Percentiles rank a stretch among this genome's conserved stretches.
Evolutionary conservation across 208 protist species (phyloP).

Genomic region (Wallacemonas collosoma): DNA sequence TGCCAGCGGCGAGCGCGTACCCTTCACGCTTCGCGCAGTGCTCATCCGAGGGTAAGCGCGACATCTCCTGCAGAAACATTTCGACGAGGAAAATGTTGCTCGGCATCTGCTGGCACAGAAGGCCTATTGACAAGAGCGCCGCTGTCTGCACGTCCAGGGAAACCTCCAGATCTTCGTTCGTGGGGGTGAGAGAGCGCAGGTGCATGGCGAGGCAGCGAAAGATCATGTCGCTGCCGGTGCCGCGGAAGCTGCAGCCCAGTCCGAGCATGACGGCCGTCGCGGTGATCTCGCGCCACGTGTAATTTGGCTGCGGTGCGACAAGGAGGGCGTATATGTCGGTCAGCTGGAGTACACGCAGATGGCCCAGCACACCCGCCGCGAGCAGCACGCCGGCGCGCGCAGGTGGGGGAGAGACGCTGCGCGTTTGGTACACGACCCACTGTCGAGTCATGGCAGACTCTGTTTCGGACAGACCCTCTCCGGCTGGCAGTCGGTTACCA

Average conservation of each 20-base stretch:
- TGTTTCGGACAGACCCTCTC: slow-evolving; percentile 11
- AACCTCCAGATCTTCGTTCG: slow-evolving; percentile 83
- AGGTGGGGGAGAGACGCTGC: slow-evolving; percentile 54
- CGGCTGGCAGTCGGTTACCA: not conserved
- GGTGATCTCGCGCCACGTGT: slow-evolving; percentile 68
- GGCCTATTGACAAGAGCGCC: slow-evolving; percentile 75
- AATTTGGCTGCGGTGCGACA: slow-evolving; percentile 60
- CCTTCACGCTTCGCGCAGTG: slow-evolving; percentile 83
- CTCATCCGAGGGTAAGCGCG: slow-evolving; percentile 83
- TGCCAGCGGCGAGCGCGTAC: slow-evolving; percentile 74
- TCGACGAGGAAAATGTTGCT: slow-evolving; percentile 79
- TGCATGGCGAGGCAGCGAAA: slow-evolving; percentile 89
- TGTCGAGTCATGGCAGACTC: slow-evolving; percentile 65
- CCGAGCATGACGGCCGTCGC: slow-evolving; percentile 86
- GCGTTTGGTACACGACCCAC: slow-evolving; percentile 90
- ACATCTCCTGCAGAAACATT: slow-evolving; percentile 83
- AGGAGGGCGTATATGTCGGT: slow-evolving; percentile 89
- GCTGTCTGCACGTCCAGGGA: slow-evolving; percentile 83
- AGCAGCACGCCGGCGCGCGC: slow-evolving; percentile 72
- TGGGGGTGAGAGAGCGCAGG: slow-evolving; percentile 79
- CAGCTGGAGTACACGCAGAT: slow-evolving; percentile 78
- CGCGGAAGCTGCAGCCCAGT: slow-evolving; percentile 86
- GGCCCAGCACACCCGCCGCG: slow-evolving; percentile 75
- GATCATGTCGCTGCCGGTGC: slow-evolving; percentile 73
- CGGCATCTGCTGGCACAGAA: slow-evolving; percentile 64